phyloP scores from a whole-genome alignment of 306 rosid species.

The Cicer yamashitae region DNA sequence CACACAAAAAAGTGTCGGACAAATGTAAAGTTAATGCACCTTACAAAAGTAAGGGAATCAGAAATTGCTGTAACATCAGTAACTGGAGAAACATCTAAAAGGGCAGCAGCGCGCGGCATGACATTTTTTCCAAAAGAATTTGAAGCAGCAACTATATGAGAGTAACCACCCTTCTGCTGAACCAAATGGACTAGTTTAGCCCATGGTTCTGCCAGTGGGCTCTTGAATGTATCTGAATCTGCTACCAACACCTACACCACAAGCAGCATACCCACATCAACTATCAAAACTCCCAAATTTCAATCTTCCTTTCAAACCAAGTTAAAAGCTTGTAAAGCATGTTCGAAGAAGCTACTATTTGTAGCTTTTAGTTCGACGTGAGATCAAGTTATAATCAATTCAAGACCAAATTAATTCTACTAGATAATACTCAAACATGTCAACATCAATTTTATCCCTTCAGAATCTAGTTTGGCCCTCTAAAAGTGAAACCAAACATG shows the following conservation, averaged over 20 bases:
- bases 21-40: conserved; percentile 50
- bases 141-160: conserved; percentile 79
- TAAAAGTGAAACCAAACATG: too few species aligned
- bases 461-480: too few species aligned
- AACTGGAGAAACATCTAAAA: conserved; percentile 85
- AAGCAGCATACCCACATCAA: conserved; percentile 38
- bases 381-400: too few species aligned
- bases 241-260: conserved; percentile 81
- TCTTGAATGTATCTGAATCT: conserved; percentile 71
- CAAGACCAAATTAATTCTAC: too few species aligned
- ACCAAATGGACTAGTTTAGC: conserved; percentile 77
- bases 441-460: too few species aligned
- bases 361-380: too few species aligned
- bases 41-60: conserved; percentile 68
- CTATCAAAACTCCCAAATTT: conserved; percentile 34
- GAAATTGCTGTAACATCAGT: conserved; percentile 76
- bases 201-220: conserved; percentile 85
- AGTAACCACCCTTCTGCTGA: conserved; percentile 75
- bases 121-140: conserved; percentile 87
- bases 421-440: too few species aligned
- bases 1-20: background rate
- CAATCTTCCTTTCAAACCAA: conserved; percentile 23
- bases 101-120: conserved; percentile 83
- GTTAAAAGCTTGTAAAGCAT: too few species aligned
- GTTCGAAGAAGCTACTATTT: too few species aligned